Percentiles rank a stretch among this genome's conserved stretches.
These are phyloP conservation scores for Kluyveromyces siamensis DNA, from an alignment of 805 yeast species.

Conservation along the genomic window DNA sequence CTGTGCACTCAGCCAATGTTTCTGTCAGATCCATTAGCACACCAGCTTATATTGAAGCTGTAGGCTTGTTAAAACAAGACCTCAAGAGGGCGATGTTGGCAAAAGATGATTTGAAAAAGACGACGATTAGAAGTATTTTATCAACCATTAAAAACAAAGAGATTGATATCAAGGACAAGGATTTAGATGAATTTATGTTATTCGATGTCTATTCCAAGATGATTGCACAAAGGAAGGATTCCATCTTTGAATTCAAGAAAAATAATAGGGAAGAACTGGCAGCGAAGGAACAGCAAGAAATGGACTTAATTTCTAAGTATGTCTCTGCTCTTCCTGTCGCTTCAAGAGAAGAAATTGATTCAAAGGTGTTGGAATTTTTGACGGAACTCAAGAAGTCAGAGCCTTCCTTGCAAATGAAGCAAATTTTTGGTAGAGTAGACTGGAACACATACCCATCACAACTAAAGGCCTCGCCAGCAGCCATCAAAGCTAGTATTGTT, in stretches of 20 bases:
- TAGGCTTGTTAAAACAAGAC: slow-evolving; percentile 31
- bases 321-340: slow-evolving; percentile 38
- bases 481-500: slow-evolving; percentile 27
- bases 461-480: slow-evolving; percentile 30
- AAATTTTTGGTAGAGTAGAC: slow-evolving; percentile 25
- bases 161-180: slow-evolving; percentile 29
- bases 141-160: slow-evolving; percentile 38
- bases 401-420: slow-evolving; percentile 21
- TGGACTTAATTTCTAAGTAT: slow-evolving; percentile 34
- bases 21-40: slow-evolving; percentile 27
- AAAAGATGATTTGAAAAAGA: slow-evolving; percentile 34
- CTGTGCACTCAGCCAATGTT: neutral
- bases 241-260: slow-evolving; percentile 37
- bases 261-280: slow-evolving; percentile 45
- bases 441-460: slow-evolving; percentile 29
- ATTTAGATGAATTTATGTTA: slow-evolving; percentile 30
- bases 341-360: slow-evolving; percentile 35
- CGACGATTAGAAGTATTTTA: slow-evolving; percentile 36
- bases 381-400: slow-evolving; percentile 13
- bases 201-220: slow-evolving; percentile 34
- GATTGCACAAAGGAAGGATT: slow-evolving; percentile 40
- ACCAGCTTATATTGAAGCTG: slow-evolving; percentile 29
- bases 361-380: slow-evolving; percentile 23
- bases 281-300: slow-evolving; percentile 42
- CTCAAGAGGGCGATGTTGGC: slow-evolving; percentile 41